Conservation (phyloP, 768 basidiomycete species). For the Pisolithus microcarpus region DNA sequence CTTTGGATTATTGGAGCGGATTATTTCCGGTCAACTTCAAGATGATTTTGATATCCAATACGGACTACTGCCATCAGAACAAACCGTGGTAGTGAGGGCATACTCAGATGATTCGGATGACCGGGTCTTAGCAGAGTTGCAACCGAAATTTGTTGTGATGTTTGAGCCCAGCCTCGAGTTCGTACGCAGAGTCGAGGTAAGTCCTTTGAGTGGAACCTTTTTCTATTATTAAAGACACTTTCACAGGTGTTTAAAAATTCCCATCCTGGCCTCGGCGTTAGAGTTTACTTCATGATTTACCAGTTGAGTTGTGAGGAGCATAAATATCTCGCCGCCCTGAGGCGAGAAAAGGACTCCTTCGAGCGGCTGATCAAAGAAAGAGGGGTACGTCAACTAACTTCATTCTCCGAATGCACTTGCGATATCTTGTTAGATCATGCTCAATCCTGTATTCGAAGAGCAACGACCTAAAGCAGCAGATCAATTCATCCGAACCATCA, state of each 20-base stretch:
- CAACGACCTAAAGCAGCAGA: slow-evolving; percentile 40
- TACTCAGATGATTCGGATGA: slow-evolving; percentile 95
- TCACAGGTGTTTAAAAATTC: slow-evolving; percentile 78
- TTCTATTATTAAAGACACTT: background rate
- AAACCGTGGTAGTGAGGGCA: slow-evolving; percentile 78
- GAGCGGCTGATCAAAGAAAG: slow-evolving; percentile 89
- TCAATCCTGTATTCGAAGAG: slow-evolving; percentile 74
- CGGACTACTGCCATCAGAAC: slow-evolving; percentile 68
- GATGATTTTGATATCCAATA: slow-evolving; percentile 71
- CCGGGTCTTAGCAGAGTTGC: slow-evolving; percentile 73
- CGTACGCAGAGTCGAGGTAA: slow-evolving; percentile 82
- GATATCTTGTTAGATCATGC: slow-evolving; percentile 59
- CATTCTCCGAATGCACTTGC: background rate
- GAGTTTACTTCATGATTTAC: slow-evolving; percentile 97
- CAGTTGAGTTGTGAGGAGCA: slow-evolving; percentile 91
- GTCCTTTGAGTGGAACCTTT: slow-evolving; percentile 11
- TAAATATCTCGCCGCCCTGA: slow-evolving; percentile 82
- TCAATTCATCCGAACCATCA: slow-evolving; percentile 72
- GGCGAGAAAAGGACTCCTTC: slow-evolving; percentile 91
- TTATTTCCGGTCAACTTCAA: slow-evolving; percentile 30
- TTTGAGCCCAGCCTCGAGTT: slow-evolving; percentile 94
- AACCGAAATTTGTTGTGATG: slow-evolving; percentile 91
- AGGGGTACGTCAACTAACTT: slow-evolving; percentile 48
- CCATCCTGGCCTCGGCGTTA: slow-evolving; percentile 72
- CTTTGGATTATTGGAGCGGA: slow-evolving; percentile 17